These are phyloP conservation scores for Rhododendron vialii DNA, from an alignment of 148 eudicot species.

Conservation along the genomic window DNA sequence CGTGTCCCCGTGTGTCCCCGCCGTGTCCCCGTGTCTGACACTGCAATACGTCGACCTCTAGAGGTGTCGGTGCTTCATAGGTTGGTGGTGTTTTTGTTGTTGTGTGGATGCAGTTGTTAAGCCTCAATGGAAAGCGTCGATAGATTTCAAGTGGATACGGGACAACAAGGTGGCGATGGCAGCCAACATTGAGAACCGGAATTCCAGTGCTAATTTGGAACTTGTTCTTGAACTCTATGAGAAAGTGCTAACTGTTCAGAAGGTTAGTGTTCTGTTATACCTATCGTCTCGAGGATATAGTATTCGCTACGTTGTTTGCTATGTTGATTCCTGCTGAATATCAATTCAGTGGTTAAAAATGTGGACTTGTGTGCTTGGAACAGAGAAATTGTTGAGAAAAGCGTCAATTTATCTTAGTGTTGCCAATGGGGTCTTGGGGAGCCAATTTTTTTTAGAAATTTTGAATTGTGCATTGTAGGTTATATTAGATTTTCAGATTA, in stretches of 20 bases:
- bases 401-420: not conserved
- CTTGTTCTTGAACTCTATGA: conserved; percentile 77
- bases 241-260: conserved; percentile 53
- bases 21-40: no score
- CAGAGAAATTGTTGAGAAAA: not conserved
- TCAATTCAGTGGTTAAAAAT: not conserved
- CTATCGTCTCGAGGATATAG: not conserved
- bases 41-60: no score
- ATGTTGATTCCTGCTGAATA: not conserved
- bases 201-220: conserved; percentile 73
- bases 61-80: no score
- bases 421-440: not conserved
- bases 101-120: conserved; percentile 40
- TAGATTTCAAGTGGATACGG: conserved; percentile 89
- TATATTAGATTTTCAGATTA: not conserved
- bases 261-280: conserved; percentile 42
- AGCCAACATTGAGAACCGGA: conserved; percentile 57
- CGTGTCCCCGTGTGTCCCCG: no score
- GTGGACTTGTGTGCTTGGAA: not conserved
- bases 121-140: conserved; percentile 84
- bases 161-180: conserved; percentile 73
- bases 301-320: not conserved
- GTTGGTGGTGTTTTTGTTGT: not conserved
- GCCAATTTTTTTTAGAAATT: not conserved
- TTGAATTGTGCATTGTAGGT: no score